Base-by-base conservation (phyloP, 2,329 filamentous ascomycete genomes). In the Alternaria angustiovoidea region DNA sequence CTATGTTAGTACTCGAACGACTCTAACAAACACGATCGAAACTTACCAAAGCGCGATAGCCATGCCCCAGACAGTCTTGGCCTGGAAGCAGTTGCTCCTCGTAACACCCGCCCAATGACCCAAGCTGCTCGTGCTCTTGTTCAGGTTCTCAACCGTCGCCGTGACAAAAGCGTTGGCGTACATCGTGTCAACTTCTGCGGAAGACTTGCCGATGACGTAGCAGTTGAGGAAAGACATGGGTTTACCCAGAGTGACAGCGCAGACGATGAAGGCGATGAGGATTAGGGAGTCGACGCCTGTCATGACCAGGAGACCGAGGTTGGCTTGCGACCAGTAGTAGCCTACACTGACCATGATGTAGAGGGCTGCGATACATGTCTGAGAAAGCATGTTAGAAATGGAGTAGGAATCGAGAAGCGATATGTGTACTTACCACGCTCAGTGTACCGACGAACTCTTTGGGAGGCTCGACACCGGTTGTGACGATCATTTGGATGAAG, bases 41-140 rank as follows among this genome's bases (percentile, higher is more conserved):
- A 82, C 84, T 74, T 74, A 88, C 86, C 86, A 93, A 51, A 96
- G 85, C 5, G 89, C 89, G 78, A 97, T 94, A 76, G 88, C 87
- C 61, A 97, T 80, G 1, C 93, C 93, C 94, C 93, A 97, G 66
- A 95, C 87, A 16, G 91, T 87, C 84, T 96, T 96, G 77, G 93
- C 88, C 82, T 95, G 89, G 72, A 89, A 88, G 81, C 94, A 97
- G 56, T 91, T 91, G 63, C 51, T 62, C 54, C 18, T 85, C 73
- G 83, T 87, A 8, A 85, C 83, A n/a, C 86, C 86, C 44, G 87
- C 86, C 85, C 86, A 89, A 57, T 81, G 78, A 14, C 73, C 80
- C 56, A 88, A 73, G 41, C 76, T 82, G 7, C 81, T 81, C n/a
- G 82, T 83, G 51, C 82, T 76, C 48, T 81, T 81, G 57, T 82